phyloP scores from a whole-genome alignment of 495 filamentous ascomycete genomes.

The Beverwykella pulmonaria region DNA sequence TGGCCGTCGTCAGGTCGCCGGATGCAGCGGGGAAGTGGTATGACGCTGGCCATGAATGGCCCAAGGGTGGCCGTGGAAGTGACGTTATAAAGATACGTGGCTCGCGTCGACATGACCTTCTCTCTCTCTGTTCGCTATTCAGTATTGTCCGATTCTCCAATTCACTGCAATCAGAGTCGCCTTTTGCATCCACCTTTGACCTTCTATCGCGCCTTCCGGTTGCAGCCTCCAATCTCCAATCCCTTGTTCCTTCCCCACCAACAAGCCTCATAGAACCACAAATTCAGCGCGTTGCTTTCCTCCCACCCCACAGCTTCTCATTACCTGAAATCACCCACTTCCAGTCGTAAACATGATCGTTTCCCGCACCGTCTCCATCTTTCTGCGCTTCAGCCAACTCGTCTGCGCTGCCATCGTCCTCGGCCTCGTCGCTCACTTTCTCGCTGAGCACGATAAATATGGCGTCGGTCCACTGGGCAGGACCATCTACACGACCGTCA shows the following conservation, averaged over 20 bases:
- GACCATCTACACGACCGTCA: conserved; percentile 63
- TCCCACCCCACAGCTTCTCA: background rate
- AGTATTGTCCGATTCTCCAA: background rate
- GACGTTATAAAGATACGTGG: background rate
- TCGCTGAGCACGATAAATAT: conserved; percentile 45
- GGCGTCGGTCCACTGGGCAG: conserved; percentile 51
- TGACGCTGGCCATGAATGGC: background rate
- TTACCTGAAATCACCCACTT: background rate
- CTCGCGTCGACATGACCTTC: background rate
- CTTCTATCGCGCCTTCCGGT: too few species aligned
- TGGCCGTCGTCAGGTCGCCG: background rate
- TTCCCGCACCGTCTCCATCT: conserved; percentile 55
- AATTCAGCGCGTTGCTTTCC: background rate
- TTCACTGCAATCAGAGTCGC: background rate
- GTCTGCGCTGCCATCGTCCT: conserved; percentile 54
- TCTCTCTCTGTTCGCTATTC: background rate
- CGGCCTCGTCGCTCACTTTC: conserved; percentile 60
- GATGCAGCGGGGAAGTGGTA: background rate
- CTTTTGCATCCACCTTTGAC: background rate
- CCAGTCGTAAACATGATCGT: conserved; percentile 41
- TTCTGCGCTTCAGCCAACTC: conserved; percentile 51
- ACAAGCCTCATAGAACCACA: too few species aligned
- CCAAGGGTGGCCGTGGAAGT: background rate
- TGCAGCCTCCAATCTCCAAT: too few species aligned
- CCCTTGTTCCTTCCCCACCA: too few species aligned